phyloP scores from a whole-genome alignment of 345 rosid genomes.

The Stellera chamaejasme region DNA sequence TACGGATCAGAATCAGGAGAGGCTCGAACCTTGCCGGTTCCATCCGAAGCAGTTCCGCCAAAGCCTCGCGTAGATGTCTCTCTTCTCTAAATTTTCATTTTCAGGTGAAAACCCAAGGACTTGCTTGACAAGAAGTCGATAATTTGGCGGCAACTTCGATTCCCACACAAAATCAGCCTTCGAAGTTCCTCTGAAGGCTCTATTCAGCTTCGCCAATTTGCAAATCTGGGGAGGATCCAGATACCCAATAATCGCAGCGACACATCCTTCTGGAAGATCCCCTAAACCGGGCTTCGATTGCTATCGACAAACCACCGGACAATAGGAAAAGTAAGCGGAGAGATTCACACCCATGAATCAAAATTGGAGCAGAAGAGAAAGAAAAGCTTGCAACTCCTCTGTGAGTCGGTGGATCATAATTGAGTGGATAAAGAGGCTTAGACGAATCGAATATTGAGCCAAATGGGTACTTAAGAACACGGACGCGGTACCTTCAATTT shows the following conservation, averaged over 20 bases:
- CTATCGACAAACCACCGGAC: slow-evolving; percentile 12
- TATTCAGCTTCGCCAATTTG: slow-evolving; percentile 56
- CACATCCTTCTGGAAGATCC: slow-evolving; percentile 80
- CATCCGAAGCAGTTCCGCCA: slow-evolving; percentile 60
- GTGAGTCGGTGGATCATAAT: neutral
- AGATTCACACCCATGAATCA: slow-evolving; percentile 55
- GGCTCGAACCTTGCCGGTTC: slow-evolving; percentile 57
- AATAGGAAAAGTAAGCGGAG: slow-evolving; percentile 29
- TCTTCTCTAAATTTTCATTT: slow-evolving; percentile 41
- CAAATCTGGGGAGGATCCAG: slow-evolving; percentile 88
- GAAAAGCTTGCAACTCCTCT: slow-evolving; percentile 7
- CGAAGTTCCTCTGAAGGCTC: slow-evolving; percentile 82
- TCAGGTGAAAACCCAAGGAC: slow-evolving; percentile 38
- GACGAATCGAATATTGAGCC: neutral
- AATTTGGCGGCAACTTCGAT: slow-evolving; percentile 73
- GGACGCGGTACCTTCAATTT: slow-evolving; percentile 9
- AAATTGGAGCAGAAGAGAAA: slow-evolving; percentile 8
- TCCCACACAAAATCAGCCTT: slow-evolving; percentile 98
- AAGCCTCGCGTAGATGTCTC: slow-evolving; percentile 62
- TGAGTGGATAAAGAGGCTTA: neutral
- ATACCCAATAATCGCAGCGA: slow-evolving; percentile 49
- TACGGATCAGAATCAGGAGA: too few species aligned
- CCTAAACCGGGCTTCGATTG: slow-evolving; percentile 39
- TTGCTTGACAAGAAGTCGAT: slow-evolving; percentile 36
- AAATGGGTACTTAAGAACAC: neutral